Base-by-base conservation (phyloP, 148 eudicot species). In the Rhododendron mucronatum region DNA sequence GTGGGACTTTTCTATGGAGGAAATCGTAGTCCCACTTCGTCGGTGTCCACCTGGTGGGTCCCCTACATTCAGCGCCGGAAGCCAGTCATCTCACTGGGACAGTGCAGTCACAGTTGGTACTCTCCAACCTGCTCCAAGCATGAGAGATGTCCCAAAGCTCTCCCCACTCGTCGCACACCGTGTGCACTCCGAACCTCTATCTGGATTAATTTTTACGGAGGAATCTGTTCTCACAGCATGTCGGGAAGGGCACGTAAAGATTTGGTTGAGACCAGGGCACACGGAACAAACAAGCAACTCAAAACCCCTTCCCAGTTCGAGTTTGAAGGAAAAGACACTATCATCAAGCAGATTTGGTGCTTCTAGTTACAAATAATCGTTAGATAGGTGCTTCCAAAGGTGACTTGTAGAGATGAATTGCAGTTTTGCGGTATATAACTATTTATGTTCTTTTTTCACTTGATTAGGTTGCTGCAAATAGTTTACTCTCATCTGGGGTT, bases 81-180 rank as follows among this genome's bases (percentile, higher is more conserved):
- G 86, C 61, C 90, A 88, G 82, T 90, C 91, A 35, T 86, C 90
- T 81, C 90, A 86, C 23, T 90, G 91, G 91, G 90, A 90, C 82
- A 88, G 55, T 85, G 85, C 79, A 57, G 63, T 82, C 39, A 87
- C 91, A 15, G 82, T 86, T 50, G 91, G 91, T 30, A 88, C 90
- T 76, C 87, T 90, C 51, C 91, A 90, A 84, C 90, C 91, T 86
- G 89, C 91, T 51, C 91, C 91, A 11, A 88, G 88, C 88, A 88
- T 90, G 90, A 82, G 90, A 84, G 90, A 90, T 51, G 85, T 90
- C 51, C 91, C 91, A 10, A 88, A 88, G 86, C 91, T 90, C 23
- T 78, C 91, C 47, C 91, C 91, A 55, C 73, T 90, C 1, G 90
- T 90, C 50, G 90, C 90, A 37, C 91, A 90, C 74, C 90, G 88